Conservation (phyloP, 345 rosid genomes). For the Cardamine chenopodiifolia region DNA sequence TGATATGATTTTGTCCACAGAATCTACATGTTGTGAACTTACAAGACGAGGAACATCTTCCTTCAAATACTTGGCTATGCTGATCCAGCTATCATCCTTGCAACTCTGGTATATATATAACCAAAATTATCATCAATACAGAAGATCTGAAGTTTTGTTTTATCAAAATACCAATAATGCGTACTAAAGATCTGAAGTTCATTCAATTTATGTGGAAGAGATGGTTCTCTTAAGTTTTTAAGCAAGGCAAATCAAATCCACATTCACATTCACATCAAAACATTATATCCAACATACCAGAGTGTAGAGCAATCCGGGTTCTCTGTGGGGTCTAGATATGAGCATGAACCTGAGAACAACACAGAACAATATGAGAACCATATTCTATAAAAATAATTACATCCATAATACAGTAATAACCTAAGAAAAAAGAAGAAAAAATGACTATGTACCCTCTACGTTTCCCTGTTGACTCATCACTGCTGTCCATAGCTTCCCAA, state of each 20-base stretch:
- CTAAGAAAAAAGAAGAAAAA: background rate
- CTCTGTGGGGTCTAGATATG: slow-evolving; percentile 70
- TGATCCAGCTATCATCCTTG: slow-evolving; percentile 78
- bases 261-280: background rate
- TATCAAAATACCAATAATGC: background rate
- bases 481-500: slow-evolving; percentile 88
- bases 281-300: slow-evolving; percentile 55
- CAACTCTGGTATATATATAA: slow-evolving; percentile 57
- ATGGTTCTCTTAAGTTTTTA: background rate
- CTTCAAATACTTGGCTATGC: slow-evolving; percentile 68
- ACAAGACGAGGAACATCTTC: slow-evolving; percentile 81
- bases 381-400: background rate
- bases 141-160: background rate
- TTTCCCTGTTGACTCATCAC: slow-evolving; percentile 69
- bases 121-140: slow-evolving; percentile 21
- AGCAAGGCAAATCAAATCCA: background rate
- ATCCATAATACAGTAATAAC: background rate
- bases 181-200: slow-evolving; percentile 4
- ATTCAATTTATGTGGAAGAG: background rate
- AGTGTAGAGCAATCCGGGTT: slow-evolving; percentile 88
- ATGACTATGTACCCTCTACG: slow-evolving; percentile 65
- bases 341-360: slow-evolving; percentile 73
- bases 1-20: slow-evolving; percentile 51
- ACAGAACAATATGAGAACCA: slow-evolving; percentile 21
- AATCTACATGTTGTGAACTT: slow-evolving; percentile 61